Conservation (phyloP, 1,284 basidiomycete genomes). For the Malassezia japonica region DNA sequence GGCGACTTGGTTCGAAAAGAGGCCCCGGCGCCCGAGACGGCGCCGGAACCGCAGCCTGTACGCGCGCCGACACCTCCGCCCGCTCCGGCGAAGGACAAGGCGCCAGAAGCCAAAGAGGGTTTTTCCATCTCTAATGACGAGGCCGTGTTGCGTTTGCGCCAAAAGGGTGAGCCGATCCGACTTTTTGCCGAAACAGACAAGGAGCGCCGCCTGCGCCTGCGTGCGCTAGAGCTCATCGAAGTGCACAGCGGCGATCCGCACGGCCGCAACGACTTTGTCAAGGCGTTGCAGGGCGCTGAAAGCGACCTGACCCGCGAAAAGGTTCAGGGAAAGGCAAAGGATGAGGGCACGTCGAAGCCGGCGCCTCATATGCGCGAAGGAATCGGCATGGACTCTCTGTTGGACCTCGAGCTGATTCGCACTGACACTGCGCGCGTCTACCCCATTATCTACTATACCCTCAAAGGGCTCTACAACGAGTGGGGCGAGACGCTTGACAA, state of each 20-base stretch:
- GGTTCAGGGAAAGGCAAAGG: conserved; percentile 54
- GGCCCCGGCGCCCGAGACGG: background rate
- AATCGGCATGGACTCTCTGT: conserved; percentile 37
- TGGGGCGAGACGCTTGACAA: conserved; percentile 92
- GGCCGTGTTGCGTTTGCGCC: conserved; percentile 72
- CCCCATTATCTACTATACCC: conserved; percentile 89
- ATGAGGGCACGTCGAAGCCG: conserved; percentile 2
- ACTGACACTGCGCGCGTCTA: conserved; percentile 91
- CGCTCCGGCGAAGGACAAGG: conserved; percentile 7
- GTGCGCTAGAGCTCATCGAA: conserved; percentile 82
- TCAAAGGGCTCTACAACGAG: conserved; percentile 79
- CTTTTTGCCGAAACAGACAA: conserved; percentile 92
- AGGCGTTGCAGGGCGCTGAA: conserved; percentile 74
- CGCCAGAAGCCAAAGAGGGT: conserved; percentile 26
- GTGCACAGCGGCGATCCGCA: conserved; percentile 18
- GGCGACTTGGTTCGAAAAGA: conserved; percentile 18
- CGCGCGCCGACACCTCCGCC: conserved; percentile 8
- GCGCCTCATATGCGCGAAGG: conserved; percentile 23
- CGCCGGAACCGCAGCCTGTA: background rate
- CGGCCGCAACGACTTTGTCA: conserved; percentile 68
- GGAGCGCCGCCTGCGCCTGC: conserved; percentile 74
- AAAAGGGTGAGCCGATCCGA: conserved; percentile 85
- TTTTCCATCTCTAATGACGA: conserved; percentile 93
- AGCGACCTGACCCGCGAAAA: conserved; percentile 57
- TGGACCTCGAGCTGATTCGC: conserved; percentile 64